phyloP scores from a whole-genome alignment of 2,329 filamentous ascomycete genomes.

The Phyllosticta paracitricarpa region DNA sequence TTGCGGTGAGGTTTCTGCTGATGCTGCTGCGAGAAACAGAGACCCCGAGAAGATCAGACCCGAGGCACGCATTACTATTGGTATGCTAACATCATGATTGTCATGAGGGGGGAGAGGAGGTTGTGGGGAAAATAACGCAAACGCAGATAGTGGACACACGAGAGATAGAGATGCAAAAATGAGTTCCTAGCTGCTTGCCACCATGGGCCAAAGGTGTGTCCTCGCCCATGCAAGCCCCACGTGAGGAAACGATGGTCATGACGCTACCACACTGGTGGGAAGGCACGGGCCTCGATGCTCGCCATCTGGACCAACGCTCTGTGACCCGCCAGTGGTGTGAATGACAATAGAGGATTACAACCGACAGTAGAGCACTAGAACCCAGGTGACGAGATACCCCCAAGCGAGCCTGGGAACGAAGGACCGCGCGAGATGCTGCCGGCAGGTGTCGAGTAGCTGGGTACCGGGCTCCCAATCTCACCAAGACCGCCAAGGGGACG shows the following conservation, averaged over 20 bases:
- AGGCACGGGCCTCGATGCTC: background rate
- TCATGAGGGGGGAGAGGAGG: background rate
- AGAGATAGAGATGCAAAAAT: background rate
- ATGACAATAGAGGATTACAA: background rate
- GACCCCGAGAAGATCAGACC: background rate
- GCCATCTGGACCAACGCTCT: background rate
- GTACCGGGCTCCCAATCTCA: constrained; percentile 37
- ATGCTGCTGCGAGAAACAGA: no score
- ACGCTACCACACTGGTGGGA: background rate
- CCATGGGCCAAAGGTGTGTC: background rate
- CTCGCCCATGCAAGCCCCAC: background rate
- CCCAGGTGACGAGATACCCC: constrained; percentile 7
- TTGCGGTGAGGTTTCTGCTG: background rate
- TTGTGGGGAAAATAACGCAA: background rate
- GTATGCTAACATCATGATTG: background rate
- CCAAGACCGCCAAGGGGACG: constrained; percentile 24
- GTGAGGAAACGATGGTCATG: background rate
- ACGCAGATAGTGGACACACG: background rate
- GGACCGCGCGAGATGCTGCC: background rate
- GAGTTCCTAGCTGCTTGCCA: background rate
- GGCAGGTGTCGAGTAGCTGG: background rate
- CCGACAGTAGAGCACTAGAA: background rate
- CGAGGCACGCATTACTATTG: background rate
- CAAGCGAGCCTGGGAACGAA: constrained; percentile 1
- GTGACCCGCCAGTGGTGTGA: background rate